Base-by-base conservation (phyloP, 169 alveolate genomes). In the Cryptosporidium felis region DNA sequence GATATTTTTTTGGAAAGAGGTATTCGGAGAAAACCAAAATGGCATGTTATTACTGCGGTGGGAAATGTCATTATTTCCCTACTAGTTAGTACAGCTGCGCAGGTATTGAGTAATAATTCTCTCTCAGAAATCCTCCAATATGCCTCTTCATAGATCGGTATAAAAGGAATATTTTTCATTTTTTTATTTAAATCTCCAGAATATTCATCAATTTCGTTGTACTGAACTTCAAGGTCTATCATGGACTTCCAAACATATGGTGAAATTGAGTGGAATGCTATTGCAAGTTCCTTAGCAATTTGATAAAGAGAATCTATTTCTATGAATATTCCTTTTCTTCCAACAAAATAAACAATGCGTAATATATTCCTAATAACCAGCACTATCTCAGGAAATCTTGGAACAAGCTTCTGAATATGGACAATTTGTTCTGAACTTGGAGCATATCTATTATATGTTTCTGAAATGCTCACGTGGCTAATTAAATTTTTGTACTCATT, bases 51-150 rank as follows among this genome's bases (percentile, higher is more conserved):
- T 18, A 74, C 21, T 74, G 85, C 65, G 32, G 85, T 18, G 6
- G 41, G 40, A 6, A 32, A 53, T 26, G 85, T 51, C 3, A 49
- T 4, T 36, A 23, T n/a, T 3, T 44, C 34, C 40, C 85, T 23
- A n/a, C 51, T 74, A 53, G 85, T 74, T 2, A 74, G 46, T 38
- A 74, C 56, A 4, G 85, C 21, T 9, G 67, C 85, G 34, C 85
- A 74, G 32, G 67, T 56, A 53, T 16, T 12, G 1, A 74, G 56
- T 3, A 74, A 10, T 23, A 74, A 40, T 26, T 74, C 74, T 23
- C 58, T 42, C 51, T 74, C 85, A 53, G 14, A 74, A 30, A 12
- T 51, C 5, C 42, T 12, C 85, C 85, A 74, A 18, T 74, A 74
- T 34, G 67, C 85, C 32, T 74, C 85, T 21, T 74, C 66, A 14